Evolutionary conservation across 73 alveolate species (phyloP).

Genomic region (Breviolum minutum): DNA sequence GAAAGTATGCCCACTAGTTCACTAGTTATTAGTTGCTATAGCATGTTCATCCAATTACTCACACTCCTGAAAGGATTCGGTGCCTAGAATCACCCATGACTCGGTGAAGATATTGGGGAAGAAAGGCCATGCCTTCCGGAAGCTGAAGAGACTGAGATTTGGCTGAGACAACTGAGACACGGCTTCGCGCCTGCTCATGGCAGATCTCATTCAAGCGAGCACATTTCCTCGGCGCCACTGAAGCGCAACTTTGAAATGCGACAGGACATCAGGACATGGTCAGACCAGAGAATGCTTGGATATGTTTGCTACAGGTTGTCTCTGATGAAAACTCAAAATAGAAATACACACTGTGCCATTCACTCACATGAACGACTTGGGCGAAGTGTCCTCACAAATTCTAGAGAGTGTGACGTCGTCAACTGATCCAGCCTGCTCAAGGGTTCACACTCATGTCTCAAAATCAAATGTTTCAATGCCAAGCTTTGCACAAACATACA

Average conservation of each 20-base stretch:
- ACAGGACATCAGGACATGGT: too few species aligned
- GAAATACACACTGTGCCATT: too few species aligned
- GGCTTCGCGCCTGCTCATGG: background rate
- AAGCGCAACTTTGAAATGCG: too few species aligned
- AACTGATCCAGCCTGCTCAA: slow-evolving; percentile 10
- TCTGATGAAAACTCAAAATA: background rate
- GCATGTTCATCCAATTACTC: too few species aligned
- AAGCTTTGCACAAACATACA: background rate
- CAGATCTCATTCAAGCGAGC: slow-evolving; percentile 4
- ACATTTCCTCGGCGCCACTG: background rate
- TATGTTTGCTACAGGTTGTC: background rate
- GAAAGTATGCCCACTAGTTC: too few species aligned
- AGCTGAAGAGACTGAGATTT: background rate
- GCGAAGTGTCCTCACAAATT: slow-evolving; percentile 25
- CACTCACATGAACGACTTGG: background rate
- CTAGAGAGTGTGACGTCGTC: slow-evolving; percentile 19
- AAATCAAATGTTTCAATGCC: background rate
- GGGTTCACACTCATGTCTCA: too few species aligned
- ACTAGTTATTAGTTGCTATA: too few species aligned
- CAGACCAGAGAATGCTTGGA: background rate
- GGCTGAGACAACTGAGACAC: background rate
- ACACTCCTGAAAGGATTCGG: too few species aligned
- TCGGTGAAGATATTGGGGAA: slow-evolving; percentile 88
- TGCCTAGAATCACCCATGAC: slow-evolving; percentile 66
- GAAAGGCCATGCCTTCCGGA: slow-evolving; percentile 43